A percentile compares a stretch with the other conserved stretches of the same genome.
These are phyloP conservation scores for Eucalyptus camaldulensis DNA, from an alignment of 345 rosid genomes.

Conservation along the genomic window DNA sequence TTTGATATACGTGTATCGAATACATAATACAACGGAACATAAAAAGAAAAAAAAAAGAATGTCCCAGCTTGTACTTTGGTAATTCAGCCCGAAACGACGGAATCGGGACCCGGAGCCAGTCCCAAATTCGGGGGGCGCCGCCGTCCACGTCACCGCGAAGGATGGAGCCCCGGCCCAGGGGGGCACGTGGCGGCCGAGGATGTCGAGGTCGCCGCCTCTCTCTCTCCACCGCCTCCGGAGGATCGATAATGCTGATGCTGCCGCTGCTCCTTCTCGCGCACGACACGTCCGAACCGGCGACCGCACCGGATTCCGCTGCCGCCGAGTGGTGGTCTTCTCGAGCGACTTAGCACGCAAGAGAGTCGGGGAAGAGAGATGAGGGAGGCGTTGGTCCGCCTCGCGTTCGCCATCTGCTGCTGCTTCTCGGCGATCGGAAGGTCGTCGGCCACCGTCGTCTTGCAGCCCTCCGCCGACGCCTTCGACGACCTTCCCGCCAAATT, in stretches of 20 bases:
- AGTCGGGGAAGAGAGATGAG: neutral
- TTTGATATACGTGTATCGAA: neutral
- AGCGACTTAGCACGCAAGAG: neutral
- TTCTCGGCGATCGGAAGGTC: constrained; percentile 3
- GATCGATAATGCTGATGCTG: neutral
- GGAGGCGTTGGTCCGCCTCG: neutral
- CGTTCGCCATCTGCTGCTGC: neutral
- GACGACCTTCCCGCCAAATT: constrained; percentile 68
- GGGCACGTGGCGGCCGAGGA: neutral
- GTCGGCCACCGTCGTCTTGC: constrained; percentile 33
- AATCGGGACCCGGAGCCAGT: neutral
- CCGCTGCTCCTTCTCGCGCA: neutral
- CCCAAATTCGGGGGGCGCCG: neutral
- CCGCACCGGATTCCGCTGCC: neutral
- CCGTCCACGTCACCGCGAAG: neutral
- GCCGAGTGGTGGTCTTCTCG: neutral
- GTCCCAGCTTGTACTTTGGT: neutral
- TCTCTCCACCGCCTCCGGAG: neutral
- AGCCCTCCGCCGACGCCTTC: constrained; percentile 35
- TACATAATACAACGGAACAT: neutral
- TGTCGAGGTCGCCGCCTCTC: neutral
- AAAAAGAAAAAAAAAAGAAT: accelerated
- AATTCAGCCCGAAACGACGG: neutral
- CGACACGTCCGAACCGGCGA: neutral
- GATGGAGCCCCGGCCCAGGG: neutral